Evolutionary conservation across 202 grass and related monocot species (phyloP).

Genomic region (Schoenoplectus tabernaemontani): DNA sequence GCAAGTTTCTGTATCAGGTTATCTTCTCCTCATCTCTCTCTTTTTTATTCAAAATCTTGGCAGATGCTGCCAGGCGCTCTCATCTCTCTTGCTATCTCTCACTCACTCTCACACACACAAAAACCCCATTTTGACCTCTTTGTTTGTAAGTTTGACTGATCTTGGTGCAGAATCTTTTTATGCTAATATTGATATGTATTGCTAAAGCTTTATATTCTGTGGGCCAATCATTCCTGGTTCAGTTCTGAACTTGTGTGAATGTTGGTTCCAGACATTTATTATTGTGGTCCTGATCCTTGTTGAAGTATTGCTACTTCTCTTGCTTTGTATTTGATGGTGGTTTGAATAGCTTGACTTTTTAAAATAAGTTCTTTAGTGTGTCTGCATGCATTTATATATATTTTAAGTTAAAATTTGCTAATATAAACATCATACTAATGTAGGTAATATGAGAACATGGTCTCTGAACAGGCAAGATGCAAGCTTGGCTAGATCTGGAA

Average conservation of each 20-base stretch:
- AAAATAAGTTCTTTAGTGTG: background rate
- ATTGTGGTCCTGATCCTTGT: background rate
- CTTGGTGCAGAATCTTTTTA: background rate
- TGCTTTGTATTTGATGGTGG: background rate
- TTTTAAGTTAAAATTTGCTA: background rate
- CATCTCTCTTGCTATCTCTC: too few species aligned
- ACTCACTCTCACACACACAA: too few species aligned
- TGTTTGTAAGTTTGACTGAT: background rate
- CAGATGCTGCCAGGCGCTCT: too few species aligned
- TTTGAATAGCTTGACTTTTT: background rate
- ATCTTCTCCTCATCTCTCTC: slow-evolving; percentile 6
- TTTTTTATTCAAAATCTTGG: too few species aligned
- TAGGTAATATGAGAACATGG: slow-evolving; percentile 21
- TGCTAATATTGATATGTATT: background rate
- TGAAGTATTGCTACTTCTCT: background rate
- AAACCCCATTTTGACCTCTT: background rate
- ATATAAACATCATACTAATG: background rate
- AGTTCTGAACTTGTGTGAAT: background rate
- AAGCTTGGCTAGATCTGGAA: background rate
- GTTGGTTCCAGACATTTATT: background rate
- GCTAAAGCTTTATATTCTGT: background rate
- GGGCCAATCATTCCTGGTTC: background rate
- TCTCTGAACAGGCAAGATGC: slow-evolving; percentile 17
- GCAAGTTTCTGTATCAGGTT: slow-evolving; percentile 9
- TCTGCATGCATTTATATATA: background rate